Conservation (phyloP, 2,329 filamentous ascomycete genomes). For the Scolecobasidium constrictum region DNA sequence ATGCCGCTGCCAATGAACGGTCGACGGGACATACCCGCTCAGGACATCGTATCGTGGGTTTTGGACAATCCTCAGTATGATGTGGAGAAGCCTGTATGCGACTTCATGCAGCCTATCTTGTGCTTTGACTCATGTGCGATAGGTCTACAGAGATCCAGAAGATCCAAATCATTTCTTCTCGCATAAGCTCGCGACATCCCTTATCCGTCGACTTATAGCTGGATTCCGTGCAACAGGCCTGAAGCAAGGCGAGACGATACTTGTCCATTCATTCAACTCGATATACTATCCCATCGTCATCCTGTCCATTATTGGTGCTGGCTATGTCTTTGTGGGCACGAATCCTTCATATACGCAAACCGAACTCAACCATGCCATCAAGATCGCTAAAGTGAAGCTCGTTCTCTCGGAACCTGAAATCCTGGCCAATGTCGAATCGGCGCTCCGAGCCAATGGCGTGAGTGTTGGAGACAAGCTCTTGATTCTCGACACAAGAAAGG, state of each 20-base stretch:
- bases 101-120: background rate
- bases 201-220: background rate
- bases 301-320: conserved; percentile 22
- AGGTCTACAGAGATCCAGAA: background rate
- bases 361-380: conserved; percentile 25
- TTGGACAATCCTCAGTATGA: conserved; percentile 41
- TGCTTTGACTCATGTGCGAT: background rate
- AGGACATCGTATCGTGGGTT: conserved; percentile 44
- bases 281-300: conserved; percentile 19
- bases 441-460: conserved; percentile 30
- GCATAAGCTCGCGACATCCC: background rate
- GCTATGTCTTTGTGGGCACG: conserved; percentile 26
- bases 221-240: conserved; percentile 10
- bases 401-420: conserved; percentile 23
- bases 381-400: conserved; percentile 22
- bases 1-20: conserved; percentile 19
- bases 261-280: conserved; percentile 12
- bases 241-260: conserved; percentile 10
- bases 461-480: conserved; percentile 29
- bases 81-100: conserved; percentile 29
- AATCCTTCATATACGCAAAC: conserved; percentile 26
- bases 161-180: background rate
- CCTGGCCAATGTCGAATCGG: conserved; percentile 22
- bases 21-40: conserved; percentile 29
- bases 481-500: conserved; percentile 31